Evolutionary conservation across 1,284 basidiomycete species (phyloP).

Genomic region (Cystobasidiaceae sp.): DNA sequence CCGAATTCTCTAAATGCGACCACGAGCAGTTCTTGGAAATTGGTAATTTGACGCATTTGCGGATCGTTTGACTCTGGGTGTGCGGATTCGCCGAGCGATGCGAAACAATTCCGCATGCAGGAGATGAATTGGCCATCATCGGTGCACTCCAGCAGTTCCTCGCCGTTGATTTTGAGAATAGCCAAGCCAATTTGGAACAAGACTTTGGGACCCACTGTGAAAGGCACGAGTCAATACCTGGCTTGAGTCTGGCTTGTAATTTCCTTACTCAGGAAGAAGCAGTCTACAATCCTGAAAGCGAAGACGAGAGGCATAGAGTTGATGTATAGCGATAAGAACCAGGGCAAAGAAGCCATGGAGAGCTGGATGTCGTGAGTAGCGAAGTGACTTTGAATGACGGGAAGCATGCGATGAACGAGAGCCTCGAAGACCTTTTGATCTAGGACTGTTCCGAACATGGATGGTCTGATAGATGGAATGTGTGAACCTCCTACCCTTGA

Average conservation of each 20-base stretch:
- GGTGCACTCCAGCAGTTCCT: conserved; percentile 85
- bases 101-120: conserved; percentile 90
- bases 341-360: conserved; percentile 92
- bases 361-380: conserved; percentile 87
- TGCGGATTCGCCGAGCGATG: conserved; percentile 87
- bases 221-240: not conserved
- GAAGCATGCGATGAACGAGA: conserved; percentile 72
- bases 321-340: conserved; percentile 87
- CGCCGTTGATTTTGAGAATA: conserved; percentile 97
- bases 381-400: conserved; percentile 90
- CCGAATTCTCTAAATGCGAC: conserved; percentile 97
- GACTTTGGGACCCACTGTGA: conserved; percentile 72
- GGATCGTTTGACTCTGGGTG: conserved; percentile 86
- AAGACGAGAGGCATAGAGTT: conserved; percentile 99
- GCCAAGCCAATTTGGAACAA: conserved; percentile 90
- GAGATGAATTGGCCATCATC: conserved; percentile 97
- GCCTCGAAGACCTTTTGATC: conserved; percentile 98
- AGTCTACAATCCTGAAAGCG: conserved; percentile 97
- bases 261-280: conserved; percentile 75
- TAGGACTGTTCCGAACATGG: conserved; percentile 96
- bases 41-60: conserved; percentile 86
- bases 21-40: conserved; percentile 88
- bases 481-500: not conserved
- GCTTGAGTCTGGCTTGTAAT: conserved; percentile 49
- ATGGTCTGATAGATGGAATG: conserved; percentile 57